Evolutionary conservation across 768 basidiomycete species (phyloP).

Genomic region (Pleurotus tuoliensis): DNA sequence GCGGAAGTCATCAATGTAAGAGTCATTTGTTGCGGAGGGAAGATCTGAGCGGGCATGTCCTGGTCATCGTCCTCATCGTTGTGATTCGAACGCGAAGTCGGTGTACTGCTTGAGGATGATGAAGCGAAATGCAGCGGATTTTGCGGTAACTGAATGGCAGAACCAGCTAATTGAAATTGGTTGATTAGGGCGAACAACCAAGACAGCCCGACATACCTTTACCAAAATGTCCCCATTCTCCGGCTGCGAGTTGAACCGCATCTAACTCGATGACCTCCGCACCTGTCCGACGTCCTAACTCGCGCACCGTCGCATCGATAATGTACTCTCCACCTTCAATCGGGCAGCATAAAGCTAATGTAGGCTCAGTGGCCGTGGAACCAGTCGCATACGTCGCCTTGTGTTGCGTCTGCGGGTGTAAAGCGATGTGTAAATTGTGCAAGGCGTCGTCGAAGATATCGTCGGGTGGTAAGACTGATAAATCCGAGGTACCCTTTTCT

Average conservation of each 20-base stretch:
- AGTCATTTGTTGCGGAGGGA: slow-evolving; percentile 35
- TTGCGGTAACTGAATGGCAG: slow-evolving; percentile 57
- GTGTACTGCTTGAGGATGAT: slow-evolving; percentile 18
- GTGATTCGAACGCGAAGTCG: slow-evolving; percentile 15
- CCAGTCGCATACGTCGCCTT: slow-evolving; percentile 55
- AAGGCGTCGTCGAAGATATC: slow-evolving; percentile 75
- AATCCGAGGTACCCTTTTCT: slow-evolving; percentile 22
- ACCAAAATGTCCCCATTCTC: slow-evolving; percentile 85
- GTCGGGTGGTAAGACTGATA: slow-evolving; percentile 55
- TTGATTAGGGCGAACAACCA: too few species aligned
- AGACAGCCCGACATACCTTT: slow-evolving; percentile 43
- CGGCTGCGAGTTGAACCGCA: slow-evolving; percentile 78
- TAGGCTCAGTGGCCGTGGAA: slow-evolving; percentile 64
- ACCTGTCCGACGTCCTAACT: slow-evolving; percentile 67
- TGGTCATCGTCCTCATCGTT: slow-evolving; percentile 42
- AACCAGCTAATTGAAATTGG: slow-evolving; percentile 50
- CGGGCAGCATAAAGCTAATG: slow-evolving; percentile 83
- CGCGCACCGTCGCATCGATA: slow-evolving; percentile 73
- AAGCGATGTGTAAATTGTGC: slow-evolving; percentile 68
- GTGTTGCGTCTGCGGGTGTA: slow-evolving; percentile 82
- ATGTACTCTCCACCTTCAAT: slow-evolving; percentile 82
- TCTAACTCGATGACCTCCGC: slow-evolving; percentile 86
- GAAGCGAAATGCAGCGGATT: slow-evolving; percentile 74
- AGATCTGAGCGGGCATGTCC: slow-evolving; percentile 26
- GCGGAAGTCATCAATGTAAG: slow-evolving; percentile 38